These are phyloP conservation scores for Gastrolobium villosum DNA, from an alignment of 306 rosid species.

Conservation along the genomic window DNA sequence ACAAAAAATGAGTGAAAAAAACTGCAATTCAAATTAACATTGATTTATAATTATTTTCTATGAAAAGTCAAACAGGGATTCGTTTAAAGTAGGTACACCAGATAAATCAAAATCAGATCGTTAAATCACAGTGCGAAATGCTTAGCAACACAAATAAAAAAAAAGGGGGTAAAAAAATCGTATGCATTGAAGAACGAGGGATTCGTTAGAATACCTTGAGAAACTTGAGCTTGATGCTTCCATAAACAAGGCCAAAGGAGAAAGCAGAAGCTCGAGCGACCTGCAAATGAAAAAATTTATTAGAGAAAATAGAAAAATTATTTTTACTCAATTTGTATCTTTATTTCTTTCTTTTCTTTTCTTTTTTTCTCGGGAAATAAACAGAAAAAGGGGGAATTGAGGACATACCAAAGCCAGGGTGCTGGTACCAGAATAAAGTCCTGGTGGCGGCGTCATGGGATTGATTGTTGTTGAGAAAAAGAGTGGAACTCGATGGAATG, in stretches of 20 bases:
- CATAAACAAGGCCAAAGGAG: slow-evolving; percentile 86
- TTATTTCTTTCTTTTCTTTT: too few relatives aligned
- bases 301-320: not conserved
- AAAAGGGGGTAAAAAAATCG: not conserved
- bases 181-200: not conserved
- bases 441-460: slow-evolving; percentile 86
- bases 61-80: not conserved
- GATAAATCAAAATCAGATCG: slow-evolving; percentile 28
- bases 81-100: not conserved
- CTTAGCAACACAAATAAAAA: not conserved
- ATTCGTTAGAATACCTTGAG: slow-evolving; percentile 66
- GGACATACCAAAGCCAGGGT: slow-evolving; percentile 82
- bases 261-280: slow-evolving; percentile 94
- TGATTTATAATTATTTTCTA: not conserved
- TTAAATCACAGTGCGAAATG: not conserved
- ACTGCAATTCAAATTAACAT: slow-evolving; percentile 23
- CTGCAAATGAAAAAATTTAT: slow-evolving; percentile 44
- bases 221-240: slow-evolving; percentile 81
- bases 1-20: not conserved
- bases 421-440: slow-evolving; percentile 93
- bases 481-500: slow-evolving; percentile 15
- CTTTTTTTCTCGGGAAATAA: slow-evolving; percentile 7
- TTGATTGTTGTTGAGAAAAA: not conserved
- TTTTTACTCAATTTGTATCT: not conserved
- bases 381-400: not conserved